Evolutionary conservation across 177 flowering plant species (phyloP), one percentile per base, ranked within the genome.

Genomic region (Telopea speciosissima): DNA sequence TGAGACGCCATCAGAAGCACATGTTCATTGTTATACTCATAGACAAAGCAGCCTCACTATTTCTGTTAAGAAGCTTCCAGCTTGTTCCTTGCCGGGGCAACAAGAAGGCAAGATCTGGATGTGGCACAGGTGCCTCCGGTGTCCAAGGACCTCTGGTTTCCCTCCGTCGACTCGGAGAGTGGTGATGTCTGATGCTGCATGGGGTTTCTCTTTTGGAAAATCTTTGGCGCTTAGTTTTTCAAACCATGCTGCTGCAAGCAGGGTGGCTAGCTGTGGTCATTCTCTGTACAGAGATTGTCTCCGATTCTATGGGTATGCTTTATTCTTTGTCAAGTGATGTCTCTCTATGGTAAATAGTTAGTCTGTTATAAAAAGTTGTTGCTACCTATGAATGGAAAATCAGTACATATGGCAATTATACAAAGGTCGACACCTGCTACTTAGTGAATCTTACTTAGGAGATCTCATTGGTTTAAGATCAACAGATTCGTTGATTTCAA

Each of bases 171-270:
- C 99, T 62, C 78, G 88, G 62, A 85, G 99, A 74, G 79, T 91
- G 33, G 86, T 89, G 67, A 96, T 96, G 99, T 96, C 99, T 72
- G 93, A 96, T 87, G 98, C 98, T 78, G 99, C 99, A 23, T 96
- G 99, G 99, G 98, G 99, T 36, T 80, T 93, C 77, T 96, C 99
- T 19, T 91, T 96, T 76, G 99, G 99, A 69, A 96, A 96, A 69
- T 96, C 93, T 82, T 84, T 93, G 85, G 98, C 93, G 87, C 98
- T 96, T 62, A 96, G 99, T 77, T 93, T 96, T 81, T 96, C 99
- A 68, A 93, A 96, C 80, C 96, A 96, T 84, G 98, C 97, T 24
- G 99, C 99, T 81, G 99, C 98, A 31, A 96, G 99, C 78, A 89
- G 98, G 78, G 97, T 93, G 66, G 98, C 99, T 60, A 90, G 89